Percentiles rank a stretch among this genome's conserved stretches.
These are phyloP conservation scores for Ananas comosus DNA, from an alignment of 176 grass and related monocot genomes.

Conservation along the genomic window DNA sequence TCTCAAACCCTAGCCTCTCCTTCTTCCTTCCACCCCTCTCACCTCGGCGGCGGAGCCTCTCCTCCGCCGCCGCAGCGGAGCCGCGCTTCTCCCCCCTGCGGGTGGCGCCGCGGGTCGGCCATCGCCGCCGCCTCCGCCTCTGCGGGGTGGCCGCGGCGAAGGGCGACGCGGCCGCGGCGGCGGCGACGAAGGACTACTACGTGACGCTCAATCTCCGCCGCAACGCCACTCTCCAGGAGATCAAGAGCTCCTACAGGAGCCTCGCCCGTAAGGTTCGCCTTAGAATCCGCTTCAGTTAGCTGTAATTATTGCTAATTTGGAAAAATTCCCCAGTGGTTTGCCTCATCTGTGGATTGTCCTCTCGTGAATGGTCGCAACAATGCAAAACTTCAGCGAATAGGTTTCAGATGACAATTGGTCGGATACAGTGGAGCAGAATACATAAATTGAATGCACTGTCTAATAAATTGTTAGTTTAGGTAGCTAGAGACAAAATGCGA, in stretches of 20 bases:
- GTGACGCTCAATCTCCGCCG: conserved; percentile 63
- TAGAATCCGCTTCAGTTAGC: neutral
- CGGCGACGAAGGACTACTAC: conserved; percentile 35
- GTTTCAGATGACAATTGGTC: too few species aligned
- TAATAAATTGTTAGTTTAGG: neutral
- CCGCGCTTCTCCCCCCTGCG: conserved; percentile 17
- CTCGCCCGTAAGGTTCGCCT: conserved; percentile 61
- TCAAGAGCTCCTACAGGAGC: conserved; percentile 72
- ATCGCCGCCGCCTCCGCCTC: neutral
- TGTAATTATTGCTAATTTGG: too few species aligned
- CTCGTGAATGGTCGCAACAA: too few species aligned
- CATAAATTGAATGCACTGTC: neutral
- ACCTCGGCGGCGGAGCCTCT: conserved; percentile 1
- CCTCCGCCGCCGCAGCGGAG: conserved; percentile 5
- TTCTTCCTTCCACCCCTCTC: neutral
- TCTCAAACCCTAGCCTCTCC: conserved; percentile 13
- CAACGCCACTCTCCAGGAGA: conserved; percentile 60
- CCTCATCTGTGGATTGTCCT: too few species aligned
- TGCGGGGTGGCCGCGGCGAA: conserved; percentile 16
- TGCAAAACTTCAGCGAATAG: too few species aligned
- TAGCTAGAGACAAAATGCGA: neutral
- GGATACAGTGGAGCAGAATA: too few species aligned
- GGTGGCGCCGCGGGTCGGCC: conserved; percentile 7
- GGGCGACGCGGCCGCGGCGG: conserved; percentile 20
- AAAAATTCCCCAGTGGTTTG: too few species aligned